A percentile compares a stretch with the other conserved stretches of the same genome.
These are phyloP conservation scores for Cordyceps fumosorosea DNA, from an alignment of 2,329 filamentous ascomycete species.

Conservation along the genomic window DNA sequence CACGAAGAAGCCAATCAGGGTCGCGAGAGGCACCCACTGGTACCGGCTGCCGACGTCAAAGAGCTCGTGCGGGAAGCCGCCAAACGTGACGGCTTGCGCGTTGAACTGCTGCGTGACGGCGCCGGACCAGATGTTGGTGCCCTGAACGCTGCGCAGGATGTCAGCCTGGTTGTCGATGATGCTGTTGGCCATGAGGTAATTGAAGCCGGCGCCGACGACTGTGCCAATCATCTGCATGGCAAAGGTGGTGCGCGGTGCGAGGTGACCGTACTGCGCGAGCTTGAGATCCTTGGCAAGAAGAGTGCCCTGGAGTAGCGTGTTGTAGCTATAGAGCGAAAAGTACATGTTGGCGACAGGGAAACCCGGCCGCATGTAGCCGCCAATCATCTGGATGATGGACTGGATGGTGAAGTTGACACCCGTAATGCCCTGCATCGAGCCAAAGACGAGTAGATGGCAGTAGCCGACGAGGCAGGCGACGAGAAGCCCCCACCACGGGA, in stretches of 20 bases:
- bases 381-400: slow-evolving; percentile 39
- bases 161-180: slow-evolving; percentile 37
- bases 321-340: slow-evolving; percentile 32
- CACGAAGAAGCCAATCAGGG: slow-evolving; percentile 23
- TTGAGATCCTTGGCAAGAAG: slow-evolving; percentile 22
- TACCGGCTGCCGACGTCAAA: slow-evolving; percentile 15
- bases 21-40: slow-evolving; percentile 17
- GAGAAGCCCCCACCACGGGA: slow-evolving; percentile 35
- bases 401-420: slow-evolving; percentile 35
- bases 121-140: slow-evolving; percentile 38
- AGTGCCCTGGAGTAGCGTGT: slow-evolving; percentile 27
- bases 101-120: slow-evolving; percentile 41
- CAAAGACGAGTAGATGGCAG: slow-evolving; percentile 34
- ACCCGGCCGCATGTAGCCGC: slow-evolving; percentile 38
- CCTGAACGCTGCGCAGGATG: slow-evolving; percentile 33
- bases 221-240: slow-evolving; percentile 34
- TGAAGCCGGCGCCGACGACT: slow-evolving; percentile 35
- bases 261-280: slow-evolving; percentile 28
- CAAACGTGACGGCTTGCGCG: slow-evolving; percentile 25
- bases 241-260: slow-evolving; percentile 16
- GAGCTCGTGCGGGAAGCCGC: slow-evolving; percentile 20
- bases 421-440: slow-evolving; percentile 29
- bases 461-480: slow-evolving; percentile 29
- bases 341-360: slow-evolving; percentile 37
- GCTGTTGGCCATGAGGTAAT: slow-evolving; percentile 39